Evolutionary conservation across 192 early-diverging fungal genomes (phyloP), one percentile per base, ranked within the genome.

Genomic region (Umbelopsis sp.): DNA sequence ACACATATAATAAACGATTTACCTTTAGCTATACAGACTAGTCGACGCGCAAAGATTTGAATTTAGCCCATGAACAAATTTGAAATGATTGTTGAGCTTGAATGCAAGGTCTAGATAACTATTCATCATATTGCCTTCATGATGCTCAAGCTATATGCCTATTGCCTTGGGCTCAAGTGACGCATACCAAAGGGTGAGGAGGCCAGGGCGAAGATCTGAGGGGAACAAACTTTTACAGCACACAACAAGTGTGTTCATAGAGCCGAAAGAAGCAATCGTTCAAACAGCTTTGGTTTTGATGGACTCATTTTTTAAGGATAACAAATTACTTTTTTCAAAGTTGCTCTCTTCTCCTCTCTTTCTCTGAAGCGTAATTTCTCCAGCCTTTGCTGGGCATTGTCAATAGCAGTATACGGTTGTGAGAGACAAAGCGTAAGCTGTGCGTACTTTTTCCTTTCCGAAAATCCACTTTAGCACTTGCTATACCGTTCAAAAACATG

Each of bases 181-280:
- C 53, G 55, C 55, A 61, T 61, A 30, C 25, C 55, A 33, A 61
- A 37, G 25, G 55, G 27, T 35, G 55, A 61, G 55, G 55, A 61
- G 55, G 55, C 33, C 33, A 61, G 55, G 55, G 55, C 55, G 13
- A 35, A 41, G 37, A n/a, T 61, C 55, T 55, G 55, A 61, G 27
- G 55, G 33, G 27, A 25, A 30, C 18, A 16, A 16, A 18, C 16
- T 18, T 33, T 61, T 25, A 61, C 37, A 41, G 37, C 18, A 30
- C 25, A 61, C 55, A 61, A 61, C 27, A 30, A 30, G 27, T 35
- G 55, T 25, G 25, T 25, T 35, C 18, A 33, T 16, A 4, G 55
- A 37, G 27, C 16, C 55, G 33, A 61, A 61, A 49, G 18, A 33
- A 61, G 55, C 15, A 61, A 41, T 61, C 33, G 15, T 35, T 16